phyloP scores from a whole-genome alignment of 1,284 basidiomycete genomes.

The Ustilago lituana region DNA sequence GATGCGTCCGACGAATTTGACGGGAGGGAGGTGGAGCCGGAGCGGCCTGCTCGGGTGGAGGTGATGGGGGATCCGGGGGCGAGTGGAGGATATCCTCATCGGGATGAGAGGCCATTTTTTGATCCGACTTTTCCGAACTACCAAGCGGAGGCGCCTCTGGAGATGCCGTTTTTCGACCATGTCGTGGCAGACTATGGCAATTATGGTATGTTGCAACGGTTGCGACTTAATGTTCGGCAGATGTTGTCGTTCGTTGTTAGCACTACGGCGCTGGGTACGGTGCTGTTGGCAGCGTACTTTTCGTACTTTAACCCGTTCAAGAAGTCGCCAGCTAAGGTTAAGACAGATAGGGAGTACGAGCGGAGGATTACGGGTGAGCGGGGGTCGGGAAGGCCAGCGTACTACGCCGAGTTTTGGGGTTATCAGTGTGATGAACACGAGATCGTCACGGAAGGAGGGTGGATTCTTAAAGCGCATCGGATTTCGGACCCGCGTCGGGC shows the following conservation, averaged over 20 bases:
- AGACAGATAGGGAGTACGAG: constrained; percentile 64
- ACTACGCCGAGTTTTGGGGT: constrained; percentile 67
- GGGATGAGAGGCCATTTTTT: constrained; percentile 45
- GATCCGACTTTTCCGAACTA: constrained; percentile 55
- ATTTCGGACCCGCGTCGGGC: constrained; percentile 65
- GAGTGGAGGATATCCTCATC: constrained; percentile 14
- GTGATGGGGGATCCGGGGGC: constrained; percentile 23
- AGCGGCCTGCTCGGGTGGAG: constrained; percentile 37
- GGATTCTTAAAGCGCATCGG: constrained; percentile 66
- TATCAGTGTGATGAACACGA: constrained; percentile 67
- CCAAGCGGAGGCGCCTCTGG: constrained; percentile 49
- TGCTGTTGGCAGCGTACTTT: constrained; percentile 54
- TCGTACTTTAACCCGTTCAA: constrained; percentile 64
- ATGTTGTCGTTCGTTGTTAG: constrained; percentile 53
- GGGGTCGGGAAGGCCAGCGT: constrained; percentile 57
- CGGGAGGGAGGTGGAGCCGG: constrained; percentile 4
- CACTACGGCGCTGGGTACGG: constrained; percentile 37
- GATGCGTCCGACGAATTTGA: constrained; percentile 22
- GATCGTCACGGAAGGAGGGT: constrained; percentile 63
- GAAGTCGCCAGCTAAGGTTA: constrained; percentile 52
- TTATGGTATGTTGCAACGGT: constrained; percentile 48
- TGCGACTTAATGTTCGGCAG: constrained; percentile 59
- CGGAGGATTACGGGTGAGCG: constrained; percentile 65
- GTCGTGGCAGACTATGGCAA: constrained; percentile 61
- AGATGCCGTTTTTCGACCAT: constrained; percentile 65